Base-by-base conservation (phyloP, 2,329 filamentous ascomycete genomes). In the Aspergillus sp. region DNA sequence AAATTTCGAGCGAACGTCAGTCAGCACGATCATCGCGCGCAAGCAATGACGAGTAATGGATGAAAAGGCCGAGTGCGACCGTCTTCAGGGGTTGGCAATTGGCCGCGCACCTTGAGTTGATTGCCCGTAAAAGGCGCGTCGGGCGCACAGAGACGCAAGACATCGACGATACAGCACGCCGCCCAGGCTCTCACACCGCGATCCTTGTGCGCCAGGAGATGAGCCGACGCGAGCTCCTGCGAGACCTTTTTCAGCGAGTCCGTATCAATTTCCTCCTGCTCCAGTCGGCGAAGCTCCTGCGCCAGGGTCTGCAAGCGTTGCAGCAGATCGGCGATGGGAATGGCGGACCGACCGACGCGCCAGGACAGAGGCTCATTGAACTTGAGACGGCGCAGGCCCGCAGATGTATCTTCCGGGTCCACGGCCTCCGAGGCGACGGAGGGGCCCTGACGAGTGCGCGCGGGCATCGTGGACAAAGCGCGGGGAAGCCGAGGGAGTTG, bases 111-210 rank as follows among this genome's bases (percentile, higher is more conserved):
- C 88, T 96, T 96, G 64, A 98, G 84, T 79, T 98, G 93, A 61
- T 90, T 87, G 42, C 86, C 87, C 23, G 92, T 96, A 77, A 96
- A 98, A 17, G 95, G 95, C 73, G 95, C 95, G 82, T 98, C 89
- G 0, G 95, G 95, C 27, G 95, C 95, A 78, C 92, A 96, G 59
- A 99, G 84, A 69, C 91, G 89, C 73, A 99, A 85, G 67, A 99
- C 90, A 75, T 99, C 95, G 57, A 97, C 92, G 62, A 98, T 83
- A 75, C 93, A 98, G 71, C 91, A 91, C 47, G 92, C 88, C 32
- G 91, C 86, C 81, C 90, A 96, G 25, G 95, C 94, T 76, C 90
- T 90, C 65, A 99, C 92, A 58, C 95, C 95, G 66, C 89, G 90
- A 76, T 99, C 95, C 80, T 96, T 96, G 78, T 99, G 95, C 61